These are phyloP conservation scores for Sclerotinia glacialis DNA, from an alignment of 2,329 filamentous ascomycete genomes.

Conservation along the genomic window DNA sequence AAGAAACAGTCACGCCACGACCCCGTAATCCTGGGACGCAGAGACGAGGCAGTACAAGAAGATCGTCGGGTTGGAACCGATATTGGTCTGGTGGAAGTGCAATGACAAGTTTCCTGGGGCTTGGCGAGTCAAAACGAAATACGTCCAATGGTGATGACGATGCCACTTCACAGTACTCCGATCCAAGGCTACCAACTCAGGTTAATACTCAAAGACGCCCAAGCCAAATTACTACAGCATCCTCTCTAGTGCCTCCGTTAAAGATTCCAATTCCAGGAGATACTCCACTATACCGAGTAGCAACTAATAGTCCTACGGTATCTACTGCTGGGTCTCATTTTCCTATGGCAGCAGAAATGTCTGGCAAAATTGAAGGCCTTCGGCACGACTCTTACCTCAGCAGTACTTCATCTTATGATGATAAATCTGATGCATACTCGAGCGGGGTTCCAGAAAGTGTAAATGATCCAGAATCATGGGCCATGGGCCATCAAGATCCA, in stretches of 20 bases:
- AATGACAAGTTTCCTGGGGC: conserved; percentile 58
- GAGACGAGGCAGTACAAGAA: conserved; percentile 44
- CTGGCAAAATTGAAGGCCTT: conserved; percentile 55
- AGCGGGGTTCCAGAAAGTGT: conserved; percentile 63
- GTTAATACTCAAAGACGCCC: conserved; percentile 42
- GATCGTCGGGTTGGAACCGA: conserved; percentile 72
- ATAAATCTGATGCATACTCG: conserved; percentile 51
- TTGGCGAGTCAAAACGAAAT: conserved; percentile 45
- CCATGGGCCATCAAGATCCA: conserved; percentile 46
- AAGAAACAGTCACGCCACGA: conserved; percentile 31
- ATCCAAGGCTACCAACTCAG: conserved; percentile 42
- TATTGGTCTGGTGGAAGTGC: conserved; percentile 75
- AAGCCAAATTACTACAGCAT: conserved; percentile 58
- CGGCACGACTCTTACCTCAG: conserved; percentile 48
- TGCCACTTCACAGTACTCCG: conserved; percentile 55
- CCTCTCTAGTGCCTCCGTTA: conserved; percentile 67
- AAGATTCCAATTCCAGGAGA: conserved; percentile 55
- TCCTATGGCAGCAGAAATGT: conserved; percentile 55
- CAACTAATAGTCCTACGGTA: conserved; percentile 67
- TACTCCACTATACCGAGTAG: conserved; percentile 57
- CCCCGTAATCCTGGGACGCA: conserved; percentile 30
- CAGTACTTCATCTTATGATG: conserved; percentile 36
- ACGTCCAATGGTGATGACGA: conserved; percentile 48
- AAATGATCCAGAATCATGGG: conserved; percentile 38
- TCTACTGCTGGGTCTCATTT: conserved; percentile 50